These are phyloP conservation scores for Arabidopsis hybrid DNA, from an alignment of 441 rosid species.

Conservation along the genomic window DNA sequence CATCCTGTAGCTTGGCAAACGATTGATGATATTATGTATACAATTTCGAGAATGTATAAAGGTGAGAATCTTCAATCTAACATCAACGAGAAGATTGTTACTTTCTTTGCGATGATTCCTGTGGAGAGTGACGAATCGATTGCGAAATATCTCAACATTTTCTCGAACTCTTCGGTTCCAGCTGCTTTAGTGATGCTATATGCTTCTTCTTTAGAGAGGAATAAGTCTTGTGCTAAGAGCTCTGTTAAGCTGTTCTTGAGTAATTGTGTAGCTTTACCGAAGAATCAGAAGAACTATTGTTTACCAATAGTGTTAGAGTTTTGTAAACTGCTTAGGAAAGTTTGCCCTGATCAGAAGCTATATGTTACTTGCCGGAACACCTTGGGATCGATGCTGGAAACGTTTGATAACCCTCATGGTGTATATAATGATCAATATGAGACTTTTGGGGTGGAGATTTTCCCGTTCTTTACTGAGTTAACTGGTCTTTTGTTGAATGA, in stretches of 20 bases:
- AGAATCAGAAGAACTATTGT: slow-evolving; percentile 53
- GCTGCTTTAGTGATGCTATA: slow-evolving; percentile 77
- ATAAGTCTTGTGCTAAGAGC: slow-evolving; percentile 62
- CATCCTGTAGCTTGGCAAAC: slow-evolving; percentile 79
- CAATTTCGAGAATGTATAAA: slow-evolving; percentile 57
- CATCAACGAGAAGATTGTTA: slow-evolving; percentile 51
- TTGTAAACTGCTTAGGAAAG: slow-evolving; percentile 73
- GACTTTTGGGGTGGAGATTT: slow-evolving; percentile 57
- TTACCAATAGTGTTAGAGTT: slow-evolving; percentile 76
- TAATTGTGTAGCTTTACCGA: slow-evolving; percentile 49
- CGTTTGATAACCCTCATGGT: slow-evolving; percentile 34
- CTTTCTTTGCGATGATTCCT: slow-evolving; percentile 57
- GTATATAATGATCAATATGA: background rate
- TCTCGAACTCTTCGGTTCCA: slow-evolving; percentile 68
- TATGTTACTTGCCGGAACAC: slow-evolving; percentile 70
- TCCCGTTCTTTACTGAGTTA: slow-evolving; percentile 76
- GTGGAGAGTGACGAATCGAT: slow-evolving; percentile 47
- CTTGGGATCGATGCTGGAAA: slow-evolving; percentile 66
- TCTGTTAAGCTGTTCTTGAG: slow-evolving; percentile 65
- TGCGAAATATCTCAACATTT: slow-evolving; percentile 60
- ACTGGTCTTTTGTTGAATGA: slow-evolving; percentile 58
- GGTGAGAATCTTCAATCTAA: slow-evolving; percentile 48
- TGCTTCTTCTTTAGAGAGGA: slow-evolving; percentile 53
- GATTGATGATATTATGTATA: slow-evolving; percentile 62
- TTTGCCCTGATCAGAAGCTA: slow-evolving; percentile 55